phyloP scores from a whole-genome alignment of 2,329 filamentous ascomycete species.

The Aspergillus quadricinctus region DNA sequence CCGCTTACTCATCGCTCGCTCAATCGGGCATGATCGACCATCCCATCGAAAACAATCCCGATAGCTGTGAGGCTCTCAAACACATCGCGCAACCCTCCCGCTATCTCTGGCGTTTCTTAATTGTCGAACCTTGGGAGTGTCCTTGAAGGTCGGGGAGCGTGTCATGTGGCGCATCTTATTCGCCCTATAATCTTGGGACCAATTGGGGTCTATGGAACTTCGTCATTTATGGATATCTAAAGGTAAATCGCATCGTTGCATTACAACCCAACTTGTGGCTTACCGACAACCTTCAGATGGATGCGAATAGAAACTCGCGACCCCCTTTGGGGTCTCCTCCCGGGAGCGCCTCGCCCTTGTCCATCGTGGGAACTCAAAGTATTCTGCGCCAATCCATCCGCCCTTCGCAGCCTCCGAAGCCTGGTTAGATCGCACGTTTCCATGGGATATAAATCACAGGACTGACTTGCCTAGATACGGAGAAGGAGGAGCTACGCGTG shows the following conservation, averaged over 20 bases:
- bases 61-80: background rate
- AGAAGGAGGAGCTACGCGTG: slow-evolving; percentile 77
- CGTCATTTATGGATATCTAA: background rate
- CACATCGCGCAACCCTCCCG: background rate
- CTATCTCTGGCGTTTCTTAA: background rate
- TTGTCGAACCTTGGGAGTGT: background rate
- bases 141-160: background rate
- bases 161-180: background rate
- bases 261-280: background rate
- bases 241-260: background rate
- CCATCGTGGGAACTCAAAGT: slow-evolving; percentile 30
- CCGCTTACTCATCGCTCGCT: slow-evolving; percentile 21
- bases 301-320: slow-evolving; percentile 44
- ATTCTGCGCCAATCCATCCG: slow-evolving; percentile 35
- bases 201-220: background rate
- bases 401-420: slow-evolving; percentile 31
- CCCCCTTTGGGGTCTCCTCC: slow-evolving; percentile 59
- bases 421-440: slow-evolving; percentile 26
- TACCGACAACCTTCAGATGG: slow-evolving; percentile 26
- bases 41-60: slow-evolving; percentile 16
- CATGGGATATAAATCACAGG: background rate
- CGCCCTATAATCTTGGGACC: background rate
- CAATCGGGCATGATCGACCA: slow-evolving; percentile 9
- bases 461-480: slow-evolving; percentile 29
- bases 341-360: slow-evolving; percentile 45